Evolutionary conservation across 495 filamentous ascomycete genomes (phyloP).

Genomic region (Cercophora sp.): DNA sequence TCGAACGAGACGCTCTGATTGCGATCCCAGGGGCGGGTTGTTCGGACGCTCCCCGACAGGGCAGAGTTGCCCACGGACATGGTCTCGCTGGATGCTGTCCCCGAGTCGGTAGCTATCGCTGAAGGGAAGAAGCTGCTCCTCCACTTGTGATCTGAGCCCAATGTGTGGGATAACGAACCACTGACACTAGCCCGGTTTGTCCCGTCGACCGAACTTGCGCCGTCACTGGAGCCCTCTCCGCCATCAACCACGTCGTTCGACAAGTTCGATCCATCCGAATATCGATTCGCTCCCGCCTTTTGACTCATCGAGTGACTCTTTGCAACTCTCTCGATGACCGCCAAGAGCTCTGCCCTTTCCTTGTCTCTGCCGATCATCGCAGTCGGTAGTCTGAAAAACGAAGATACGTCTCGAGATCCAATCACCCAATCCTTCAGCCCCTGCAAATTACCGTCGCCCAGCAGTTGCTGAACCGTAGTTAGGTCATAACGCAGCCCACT

Average conservation of each 20-base stretch:
- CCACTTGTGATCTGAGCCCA: slow-evolving; percentile 46
- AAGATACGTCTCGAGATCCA: slow-evolving; percentile 73
- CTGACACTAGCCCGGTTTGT: slow-evolving; percentile 32
- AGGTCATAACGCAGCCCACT: slow-evolving; percentile 78
- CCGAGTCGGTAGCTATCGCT: slow-evolving; percentile 25
- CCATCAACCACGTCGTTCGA: slow-evolving; percentile 55
- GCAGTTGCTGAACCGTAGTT: slow-evolving; percentile 59
- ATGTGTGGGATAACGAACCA: slow-evolving; percentile 44
- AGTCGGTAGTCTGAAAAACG: slow-evolving; percentile 77
- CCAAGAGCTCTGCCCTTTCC: slow-evolving; percentile 65
- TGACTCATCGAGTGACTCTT: slow-evolving; percentile 52
- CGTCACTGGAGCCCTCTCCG: slow-evolving; percentile 48
- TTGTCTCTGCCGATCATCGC: slow-evolving; percentile 73
- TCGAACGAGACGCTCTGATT: slow-evolving; percentile 35
- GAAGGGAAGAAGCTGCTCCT: slow-evolving; percentile 35
- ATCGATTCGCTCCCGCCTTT: slow-evolving; percentile 41
- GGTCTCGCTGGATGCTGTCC: slow-evolving; percentile 33
- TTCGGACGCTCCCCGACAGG: slow-evolving; percentile 20
- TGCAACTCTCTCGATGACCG: slow-evolving; percentile 67
- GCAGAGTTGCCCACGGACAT: slow-evolving; percentile 33
- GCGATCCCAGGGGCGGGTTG: slow-evolving; percentile 35
- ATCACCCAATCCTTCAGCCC: slow-evolving; percentile 66
- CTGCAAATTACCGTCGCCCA: slow-evolving; percentile 69
- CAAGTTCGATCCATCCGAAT: slow-evolving; percentile 51
- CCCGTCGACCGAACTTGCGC: slow-evolving; percentile 45